Conservation (phyloP, 2,329 filamentous ascomycete genomes). For the Fusarium sp. region DNA sequence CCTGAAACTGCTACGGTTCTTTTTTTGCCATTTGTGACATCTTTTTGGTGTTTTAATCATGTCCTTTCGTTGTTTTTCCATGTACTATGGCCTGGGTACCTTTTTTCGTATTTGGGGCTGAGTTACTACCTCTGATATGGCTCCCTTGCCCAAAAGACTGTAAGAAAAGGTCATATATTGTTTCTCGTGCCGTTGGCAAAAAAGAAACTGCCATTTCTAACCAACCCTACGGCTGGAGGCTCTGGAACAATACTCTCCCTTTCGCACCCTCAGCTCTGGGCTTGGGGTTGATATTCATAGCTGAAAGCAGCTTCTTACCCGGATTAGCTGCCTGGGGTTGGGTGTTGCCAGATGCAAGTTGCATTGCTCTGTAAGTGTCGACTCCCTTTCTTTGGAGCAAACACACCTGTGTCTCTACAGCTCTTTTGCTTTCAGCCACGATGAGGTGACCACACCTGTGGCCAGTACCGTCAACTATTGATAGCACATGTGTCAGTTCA, state of each 20-base stretch:
- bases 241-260: not conserved
- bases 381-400: not conserved
- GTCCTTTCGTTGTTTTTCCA: not conserved
- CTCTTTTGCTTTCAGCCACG: not conserved
- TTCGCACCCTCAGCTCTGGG: not conserved
- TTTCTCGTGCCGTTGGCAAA: not conserved
- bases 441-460: not conserved
- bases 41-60: not conserved
- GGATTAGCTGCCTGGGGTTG: not conserved
- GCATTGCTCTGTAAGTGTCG: not conserved
- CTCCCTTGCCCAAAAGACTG: not conserved
- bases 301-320: not conserved
- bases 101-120: not conserved
- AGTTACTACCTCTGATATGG: not conserved
- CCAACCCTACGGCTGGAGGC: not conserved
- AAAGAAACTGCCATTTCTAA: not conserved
- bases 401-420: not conserved
- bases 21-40: not conserved
- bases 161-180: not conserved
- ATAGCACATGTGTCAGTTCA: not conserved
- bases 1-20: conserved; percentile 24
- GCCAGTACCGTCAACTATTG: not conserved
- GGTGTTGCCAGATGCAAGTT: not conserved
- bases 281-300: not conserved
- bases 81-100: not conserved